Evolutionary conservation across 1,284 basidiomycete species (phyloP).

Genomic region (Lignosus rhinocerotis): DNA sequence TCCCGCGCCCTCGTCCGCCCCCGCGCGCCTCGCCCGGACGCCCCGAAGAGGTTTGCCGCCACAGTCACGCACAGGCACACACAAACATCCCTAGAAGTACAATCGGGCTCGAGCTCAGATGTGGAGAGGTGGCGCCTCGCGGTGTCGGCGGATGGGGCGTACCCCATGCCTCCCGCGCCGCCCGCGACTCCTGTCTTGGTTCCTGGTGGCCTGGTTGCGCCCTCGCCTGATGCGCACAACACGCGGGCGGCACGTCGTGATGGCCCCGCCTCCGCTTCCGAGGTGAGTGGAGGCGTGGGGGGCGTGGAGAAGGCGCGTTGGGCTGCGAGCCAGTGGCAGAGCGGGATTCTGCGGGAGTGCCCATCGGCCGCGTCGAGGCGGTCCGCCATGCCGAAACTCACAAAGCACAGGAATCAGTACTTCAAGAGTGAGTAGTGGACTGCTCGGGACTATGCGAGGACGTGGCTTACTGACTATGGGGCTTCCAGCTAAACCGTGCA

Average conservation of each 20-base stretch:
- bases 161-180: slow-evolving; percentile 14
- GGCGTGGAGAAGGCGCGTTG: neutral
- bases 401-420: slow-evolving; percentile 18
- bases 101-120: neutral
- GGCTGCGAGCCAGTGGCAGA: neutral
- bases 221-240: no score
- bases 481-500: slow-evolving; percentile 62
- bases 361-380: neutral
- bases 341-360: neutral
- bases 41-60: neutral
- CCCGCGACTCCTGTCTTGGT: slow-evolving; percentile 19
- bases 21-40: slow-evolving; percentile 1
- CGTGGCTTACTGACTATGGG: neutral
- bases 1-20: slow-evolving; percentile 1
- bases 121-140: slow-evolving; percentile 15
- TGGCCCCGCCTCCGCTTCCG: neutral
- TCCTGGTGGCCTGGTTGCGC: neutral
- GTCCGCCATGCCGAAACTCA: neutral
- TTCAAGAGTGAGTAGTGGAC: slow-evolving; percentile 26
- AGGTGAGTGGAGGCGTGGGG: no score
- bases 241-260: neutral
- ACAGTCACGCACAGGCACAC: neutral
- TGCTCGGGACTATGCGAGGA: neutral
- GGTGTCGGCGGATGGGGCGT: neutral
- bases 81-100: neutral